Evolutionary conservation across 208 protist species (phyloP).

Genomic region (Leishmania gerbilli): DNA sequence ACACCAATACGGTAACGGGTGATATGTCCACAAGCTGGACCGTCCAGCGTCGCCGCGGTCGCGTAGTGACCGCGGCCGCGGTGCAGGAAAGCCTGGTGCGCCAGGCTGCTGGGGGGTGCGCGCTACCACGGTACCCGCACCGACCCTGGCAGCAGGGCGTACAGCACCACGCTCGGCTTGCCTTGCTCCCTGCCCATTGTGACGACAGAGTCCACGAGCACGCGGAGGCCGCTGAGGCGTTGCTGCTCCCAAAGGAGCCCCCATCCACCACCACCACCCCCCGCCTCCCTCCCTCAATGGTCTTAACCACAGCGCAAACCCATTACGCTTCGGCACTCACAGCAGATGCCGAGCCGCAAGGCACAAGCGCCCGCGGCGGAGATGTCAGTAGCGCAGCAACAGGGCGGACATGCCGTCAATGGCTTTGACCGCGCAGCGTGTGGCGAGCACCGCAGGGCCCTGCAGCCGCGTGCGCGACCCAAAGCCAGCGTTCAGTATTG

Average conservation of each 20-base stretch:
- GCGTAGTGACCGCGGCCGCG: constrained; percentile 18
- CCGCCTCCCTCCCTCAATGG: not conserved
- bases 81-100: constrained; percentile 25
- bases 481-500: constrained; percentile 47
- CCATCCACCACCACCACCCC: too few species aligned
- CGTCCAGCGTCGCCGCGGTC: constrained; percentile 6
- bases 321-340: constrained; percentile 38
- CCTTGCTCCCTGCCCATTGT: constrained; percentile 25
- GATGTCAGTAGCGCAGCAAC: constrained; percentile 19
- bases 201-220: constrained; percentile 40
- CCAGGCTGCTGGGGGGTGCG: constrained; percentile 12
- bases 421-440: constrained; percentile 40
- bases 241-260: constrained; percentile 37
- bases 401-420: constrained; percentile 24
- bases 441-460: constrained; percentile 40
- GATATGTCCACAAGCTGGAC: constrained; percentile 1
- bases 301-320: constrained; percentile 39
- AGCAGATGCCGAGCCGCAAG: constrained; percentile 37
- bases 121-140: constrained; percentile 22
- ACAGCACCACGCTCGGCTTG: constrained; percentile 29
- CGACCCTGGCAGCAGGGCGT: constrained; percentile 32
- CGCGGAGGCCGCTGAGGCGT: constrained; percentile 23
- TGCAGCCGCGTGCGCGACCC: constrained; percentile 26
- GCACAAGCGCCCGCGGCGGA: constrained; percentile 46
- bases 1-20: constrained; percentile 1